Evolutionary conservation across 805 yeast genomes (phyloP).

Genomic region (Saccharomycopsis synnaedendra): DNA sequence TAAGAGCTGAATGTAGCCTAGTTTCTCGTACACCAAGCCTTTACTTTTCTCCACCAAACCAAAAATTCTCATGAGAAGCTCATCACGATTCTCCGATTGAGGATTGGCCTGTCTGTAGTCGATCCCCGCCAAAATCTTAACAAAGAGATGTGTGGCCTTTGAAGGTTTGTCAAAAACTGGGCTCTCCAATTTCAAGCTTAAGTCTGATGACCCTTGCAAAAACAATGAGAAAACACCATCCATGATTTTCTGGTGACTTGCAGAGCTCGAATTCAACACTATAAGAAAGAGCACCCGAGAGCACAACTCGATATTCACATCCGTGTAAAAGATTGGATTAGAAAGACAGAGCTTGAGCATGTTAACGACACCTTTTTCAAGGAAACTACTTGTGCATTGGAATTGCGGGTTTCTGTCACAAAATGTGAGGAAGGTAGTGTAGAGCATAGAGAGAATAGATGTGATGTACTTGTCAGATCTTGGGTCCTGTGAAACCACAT

Average conservation of each 20-base stretch:
- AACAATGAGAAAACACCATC: conserved; percentile 18
- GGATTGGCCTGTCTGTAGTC: conserved; percentile 22
- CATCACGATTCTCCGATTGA: neutral
- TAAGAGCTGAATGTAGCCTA: conserved; percentile 46
- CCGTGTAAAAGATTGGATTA: neutral
- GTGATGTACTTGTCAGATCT: conserved; percentile 1
- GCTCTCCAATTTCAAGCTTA: neutral
- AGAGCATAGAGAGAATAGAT: conserved; percentile 9
- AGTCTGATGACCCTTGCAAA: neutral
- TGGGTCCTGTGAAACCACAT: conserved; percentile 12
- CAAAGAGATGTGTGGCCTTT: conserved; percentile 28
- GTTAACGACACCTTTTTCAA: conserved; percentile 31
- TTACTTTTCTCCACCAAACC: neutral
- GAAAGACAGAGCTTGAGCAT: conserved; percentile 21
- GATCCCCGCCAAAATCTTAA: conserved; percentile 39
- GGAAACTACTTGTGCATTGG: conserved; percentile 23
- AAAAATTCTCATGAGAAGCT: neutral
- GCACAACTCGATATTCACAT: conserved; percentile 19
- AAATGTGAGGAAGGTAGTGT: conserved; percentile 6
- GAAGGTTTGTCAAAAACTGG: conserved; percentile 2
- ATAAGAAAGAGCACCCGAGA: conserved; percentile 27
- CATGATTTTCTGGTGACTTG: conserved; percentile 34
- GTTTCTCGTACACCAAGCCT: conserved; percentile 22
- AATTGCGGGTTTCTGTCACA: conserved; percentile 1
- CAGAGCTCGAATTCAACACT: conserved; percentile 20